These are phyloP conservation scores for Gyrodon lividus DNA, from an alignment of 768 basidiomycete species.

Conservation along the genomic window DNA sequence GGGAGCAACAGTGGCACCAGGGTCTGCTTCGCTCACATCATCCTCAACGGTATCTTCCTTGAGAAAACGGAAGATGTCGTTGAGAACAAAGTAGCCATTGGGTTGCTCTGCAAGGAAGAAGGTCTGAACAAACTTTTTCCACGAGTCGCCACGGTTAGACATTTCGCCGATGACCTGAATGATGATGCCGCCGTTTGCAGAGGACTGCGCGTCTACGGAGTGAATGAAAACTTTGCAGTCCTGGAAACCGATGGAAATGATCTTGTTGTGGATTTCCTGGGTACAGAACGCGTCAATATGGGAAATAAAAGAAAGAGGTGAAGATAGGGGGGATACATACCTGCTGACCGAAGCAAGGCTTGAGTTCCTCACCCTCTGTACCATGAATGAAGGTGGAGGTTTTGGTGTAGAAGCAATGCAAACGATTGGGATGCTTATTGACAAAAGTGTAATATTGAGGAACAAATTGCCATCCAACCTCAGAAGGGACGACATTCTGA, in stretches of 20 bases:
- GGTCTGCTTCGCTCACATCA: slow-evolving; percentile 53
- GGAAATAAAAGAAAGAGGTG: slow-evolving; percentile 1
- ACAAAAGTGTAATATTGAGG: slow-evolving; percentile 99
- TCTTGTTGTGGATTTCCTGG: slow-evolving; percentile 97
- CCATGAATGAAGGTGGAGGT: slow-evolving; percentile 96
- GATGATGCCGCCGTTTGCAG: slow-evolving; percentile 93
- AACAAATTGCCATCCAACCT: slow-evolving; percentile 99
- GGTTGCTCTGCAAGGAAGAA: slow-evolving; percentile 99
- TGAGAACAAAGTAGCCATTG: slow-evolving; percentile 98
- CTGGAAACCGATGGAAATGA: slow-evolving; percentile 89
- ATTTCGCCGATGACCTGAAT: slow-evolving; percentile 99
- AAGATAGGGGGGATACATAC: slow-evolving; percentile 43
- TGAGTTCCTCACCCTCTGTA: slow-evolving; percentile 92
- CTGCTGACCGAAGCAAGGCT: slow-evolving; percentile 90
- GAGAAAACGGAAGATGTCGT: slow-evolving; percentile 99
- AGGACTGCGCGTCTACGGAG: slow-evolving; percentile 96
- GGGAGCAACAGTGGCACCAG: slow-evolving; percentile 30
- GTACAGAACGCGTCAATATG: slow-evolving; percentile 2
- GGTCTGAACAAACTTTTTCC: slow-evolving; percentile 99
- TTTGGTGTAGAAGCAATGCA: slow-evolving; percentile 99
- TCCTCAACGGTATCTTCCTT: slow-evolving; percentile 94
- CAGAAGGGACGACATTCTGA: slow-evolving; percentile 78
- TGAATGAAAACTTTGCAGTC: slow-evolving; percentile 99
- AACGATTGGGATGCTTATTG: slow-evolving; percentile 94
- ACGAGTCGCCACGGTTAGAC: slow-evolving; percentile 87